Evolutionary conservation across 495 filamentous ascomycete genomes (phyloP).

Genomic region (Aspergillus cristatus): DNA sequence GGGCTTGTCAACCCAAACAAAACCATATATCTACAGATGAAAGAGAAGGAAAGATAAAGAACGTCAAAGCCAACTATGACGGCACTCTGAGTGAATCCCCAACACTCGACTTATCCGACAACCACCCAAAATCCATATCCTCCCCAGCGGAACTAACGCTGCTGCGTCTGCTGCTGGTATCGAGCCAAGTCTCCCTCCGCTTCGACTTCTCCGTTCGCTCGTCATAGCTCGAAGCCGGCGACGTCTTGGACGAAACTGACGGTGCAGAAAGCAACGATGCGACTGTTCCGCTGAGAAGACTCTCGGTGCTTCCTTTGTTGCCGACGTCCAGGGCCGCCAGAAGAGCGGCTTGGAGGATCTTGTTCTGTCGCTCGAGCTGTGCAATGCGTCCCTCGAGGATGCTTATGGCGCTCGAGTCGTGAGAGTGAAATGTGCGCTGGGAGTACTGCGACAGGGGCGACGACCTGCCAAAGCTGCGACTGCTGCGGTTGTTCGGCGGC

Average conservation of each 20-base stretch:
- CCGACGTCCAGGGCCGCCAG: conserved; percentile 31
- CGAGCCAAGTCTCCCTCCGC: conserved; percentile 23
- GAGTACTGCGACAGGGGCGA: conserved; percentile 19
- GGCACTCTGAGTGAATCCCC: background rate
- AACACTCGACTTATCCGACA: conserved; percentile 25
- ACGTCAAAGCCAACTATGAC: background rate
- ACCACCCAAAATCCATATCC: conserved; percentile 32
- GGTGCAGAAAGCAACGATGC: conserved; percentile 9
- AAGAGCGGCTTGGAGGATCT: conserved; percentile 37
- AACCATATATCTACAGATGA: background rate
- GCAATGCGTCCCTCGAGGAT: conserved; percentile 30
- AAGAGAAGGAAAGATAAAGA: background rate
- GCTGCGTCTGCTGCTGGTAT: conserved; percentile 8
- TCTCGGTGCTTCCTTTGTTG: conserved; percentile 19
- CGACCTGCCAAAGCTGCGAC: conserved; percentile 11
- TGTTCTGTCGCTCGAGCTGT: conserved; percentile 36
- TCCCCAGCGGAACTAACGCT: conserved; percentile 17
- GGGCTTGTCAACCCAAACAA: too few relatives aligned
- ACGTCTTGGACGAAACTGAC: conserved; percentile 4
- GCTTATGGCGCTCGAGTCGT: conserved; percentile 14
- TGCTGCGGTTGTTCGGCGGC: conserved; percentile 20
- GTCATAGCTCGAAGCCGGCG: conserved; percentile 8
- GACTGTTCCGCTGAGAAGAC: conserved; percentile 14
- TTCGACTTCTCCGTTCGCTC: background rate
- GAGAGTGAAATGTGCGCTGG: conserved; percentile 13